A percentile compares a stretch with the other conserved stretches of the same genome.
Conservation (phyloP, 257 asterid species). For the Salvia rosmarinus region DNA sequence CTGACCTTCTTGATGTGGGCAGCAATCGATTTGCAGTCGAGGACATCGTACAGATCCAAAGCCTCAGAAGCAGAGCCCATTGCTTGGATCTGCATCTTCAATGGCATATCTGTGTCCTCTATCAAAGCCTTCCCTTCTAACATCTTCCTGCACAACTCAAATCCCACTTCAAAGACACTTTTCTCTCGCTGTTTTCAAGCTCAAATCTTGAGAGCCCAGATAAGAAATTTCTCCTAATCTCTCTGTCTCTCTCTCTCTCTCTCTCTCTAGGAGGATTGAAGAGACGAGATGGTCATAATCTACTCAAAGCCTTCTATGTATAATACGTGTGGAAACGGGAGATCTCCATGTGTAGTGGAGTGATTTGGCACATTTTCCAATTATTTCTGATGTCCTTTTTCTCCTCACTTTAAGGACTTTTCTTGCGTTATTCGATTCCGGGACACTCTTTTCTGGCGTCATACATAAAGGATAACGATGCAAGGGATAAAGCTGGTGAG, state of each 20-base stretch:
- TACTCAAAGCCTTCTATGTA: not conserved
- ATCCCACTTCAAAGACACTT: constrained; percentile 15
- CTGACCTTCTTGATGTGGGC: constrained; percentile 61
- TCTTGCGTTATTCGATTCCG: constrained; percentile 30
- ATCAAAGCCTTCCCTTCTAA: constrained; percentile 59
- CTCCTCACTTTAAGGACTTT: constrained; percentile 39
- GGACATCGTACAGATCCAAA: constrained; percentile 80
- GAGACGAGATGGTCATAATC: constrained; percentile 14
- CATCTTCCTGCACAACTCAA: constrained; percentile 48
- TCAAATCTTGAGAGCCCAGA: not conserved
- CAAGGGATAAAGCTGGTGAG: constrained; percentile 48
- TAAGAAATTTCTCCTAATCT: not conserved
- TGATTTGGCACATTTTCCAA: constrained; percentile 47
- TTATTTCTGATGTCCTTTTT: constrained; percentile 37
- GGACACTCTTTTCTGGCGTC: constrained; percentile 41
- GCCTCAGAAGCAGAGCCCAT: constrained; percentile 88
- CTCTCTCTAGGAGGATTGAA: not conserved
- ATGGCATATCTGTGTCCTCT: constrained; percentile 73
- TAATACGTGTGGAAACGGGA: constrained; percentile 9
- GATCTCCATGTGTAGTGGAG: constrained; percentile 44
- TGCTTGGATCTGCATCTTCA: constrained; percentile 93
- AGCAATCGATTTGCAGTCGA: constrained; percentile 61
- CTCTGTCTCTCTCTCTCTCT: too few species aligned
- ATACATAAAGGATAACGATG: constrained; percentile 47
- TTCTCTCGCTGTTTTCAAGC: not conserved